Evolutionary conservation across 2,329 filamentous ascomycete genomes (phyloP).

Genomic region (Penicillium corylophilum): DNA sequence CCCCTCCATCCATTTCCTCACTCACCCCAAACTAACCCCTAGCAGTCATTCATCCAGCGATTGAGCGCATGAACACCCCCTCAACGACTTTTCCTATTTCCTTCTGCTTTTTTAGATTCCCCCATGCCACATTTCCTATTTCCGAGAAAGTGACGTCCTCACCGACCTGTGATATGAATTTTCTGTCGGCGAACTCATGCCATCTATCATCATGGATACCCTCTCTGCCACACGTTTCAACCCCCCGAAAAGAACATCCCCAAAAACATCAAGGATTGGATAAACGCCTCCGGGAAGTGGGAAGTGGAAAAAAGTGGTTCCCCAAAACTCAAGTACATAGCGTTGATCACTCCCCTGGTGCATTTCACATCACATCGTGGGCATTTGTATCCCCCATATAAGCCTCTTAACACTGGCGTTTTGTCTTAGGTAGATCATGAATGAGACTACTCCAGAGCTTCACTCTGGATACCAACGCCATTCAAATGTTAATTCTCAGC

Average conservation of each 20-base stretch:
- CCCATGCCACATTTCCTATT: constrained; percentile 22
- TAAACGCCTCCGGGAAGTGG: constrained; percentile 3
- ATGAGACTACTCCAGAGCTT: not conserved
- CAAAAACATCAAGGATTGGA: constrained; percentile 8
- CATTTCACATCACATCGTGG: constrained; percentile 13
- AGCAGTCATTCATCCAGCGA: constrained; percentile 45
- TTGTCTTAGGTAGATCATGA: not conserved
- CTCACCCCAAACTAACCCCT: constrained; percentile 4
- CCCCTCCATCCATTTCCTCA: not conserved
- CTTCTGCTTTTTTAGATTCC: constrained; percentile 29
- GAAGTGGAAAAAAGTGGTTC: constrained; percentile 3
- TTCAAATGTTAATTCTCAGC: too few species aligned
- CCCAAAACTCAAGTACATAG: constrained; percentile 11
- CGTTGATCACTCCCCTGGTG: constrained; percentile 8
- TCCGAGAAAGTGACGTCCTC: constrained; percentile 21
- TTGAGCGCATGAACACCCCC: constrained; percentile 41
- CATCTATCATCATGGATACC: constrained; percentile 18
- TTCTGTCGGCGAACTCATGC: constrained; percentile 5
- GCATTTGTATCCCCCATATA: constrained; percentile 3
- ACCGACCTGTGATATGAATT: constrained; percentile 10
- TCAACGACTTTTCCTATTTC: constrained; percentile 18
- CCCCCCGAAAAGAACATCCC: constrained; percentile 1
- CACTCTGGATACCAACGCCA: too few species aligned
- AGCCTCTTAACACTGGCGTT: not conserved
- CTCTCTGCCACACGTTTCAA: constrained; percentile 10